phyloP scores from a whole-genome alignment of 495 filamentous ascomycete genomes.

The Tetracladium marchalianum region DNA sequence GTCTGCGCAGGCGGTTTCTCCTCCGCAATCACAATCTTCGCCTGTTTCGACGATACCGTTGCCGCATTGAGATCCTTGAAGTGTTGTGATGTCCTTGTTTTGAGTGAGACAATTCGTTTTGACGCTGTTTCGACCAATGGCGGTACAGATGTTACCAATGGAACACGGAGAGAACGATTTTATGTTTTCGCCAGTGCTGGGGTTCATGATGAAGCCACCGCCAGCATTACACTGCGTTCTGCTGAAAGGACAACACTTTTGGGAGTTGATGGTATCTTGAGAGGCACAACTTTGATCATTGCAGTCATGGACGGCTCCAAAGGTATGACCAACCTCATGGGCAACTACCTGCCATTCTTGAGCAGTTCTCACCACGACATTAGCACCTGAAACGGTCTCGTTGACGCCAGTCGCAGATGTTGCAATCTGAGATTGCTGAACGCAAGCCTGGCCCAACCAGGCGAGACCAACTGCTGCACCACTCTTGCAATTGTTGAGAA shows the following conservation, averaged over 20 bases:
- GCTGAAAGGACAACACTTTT: constrained; percentile 77
- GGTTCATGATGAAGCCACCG: constrained; percentile 85
- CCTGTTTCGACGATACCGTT: constrained; percentile 91
- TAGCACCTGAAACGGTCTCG: constrained; percentile 67
- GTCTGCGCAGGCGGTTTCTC: constrained; percentile 51
- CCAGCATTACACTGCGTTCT: constrained; percentile 57
- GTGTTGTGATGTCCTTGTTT: constrained; percentile 69
- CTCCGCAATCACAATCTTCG: constrained; percentile 93
- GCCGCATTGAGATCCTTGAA: constrained; percentile 74
- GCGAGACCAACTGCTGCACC: constrained; percentile 76
- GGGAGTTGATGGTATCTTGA: constrained; percentile 45
- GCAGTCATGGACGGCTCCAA: constrained; percentile 93
- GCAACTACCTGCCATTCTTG: constrained; percentile 93
- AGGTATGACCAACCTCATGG: constrained; percentile 88
- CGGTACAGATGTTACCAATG: constrained; percentile 86
- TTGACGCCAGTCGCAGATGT: constrained; percentile 35
- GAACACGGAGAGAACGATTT: constrained; percentile 73
- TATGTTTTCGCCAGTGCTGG: constrained; percentile 61
- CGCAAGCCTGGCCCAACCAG: constrained; percentile 83
- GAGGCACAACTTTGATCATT: constrained; percentile 49
- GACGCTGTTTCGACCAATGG: constrained; percentile 66
- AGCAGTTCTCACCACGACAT: constrained; percentile 73
- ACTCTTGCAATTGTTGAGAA: constrained; percentile 77
- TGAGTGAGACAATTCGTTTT: constrained; percentile 65
- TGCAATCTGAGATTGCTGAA: constrained; percentile 36